Base-by-base conservation (phyloP, 2,329 filamentous ascomycete species). In the Aspergillus niger region DNA sequence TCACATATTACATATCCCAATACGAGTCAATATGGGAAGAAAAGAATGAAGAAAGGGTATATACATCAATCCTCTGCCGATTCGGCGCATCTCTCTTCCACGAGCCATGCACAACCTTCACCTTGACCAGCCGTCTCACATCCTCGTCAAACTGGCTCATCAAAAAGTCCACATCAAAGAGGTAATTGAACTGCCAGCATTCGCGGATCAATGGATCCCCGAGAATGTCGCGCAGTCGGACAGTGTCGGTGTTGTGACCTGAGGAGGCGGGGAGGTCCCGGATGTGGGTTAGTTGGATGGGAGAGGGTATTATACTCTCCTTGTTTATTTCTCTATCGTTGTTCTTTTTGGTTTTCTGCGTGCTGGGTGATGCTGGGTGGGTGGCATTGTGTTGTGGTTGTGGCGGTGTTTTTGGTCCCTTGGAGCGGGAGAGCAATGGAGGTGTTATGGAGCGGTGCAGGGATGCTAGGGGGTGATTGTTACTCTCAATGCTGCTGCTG, bases 211-310 rank as follows among this genome's bases (percentile, higher is more conserved):
- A 80, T 0, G 90, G 89, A 71, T 92, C 87, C 0, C 89, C 86
- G 1, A 96, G 81, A 5, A 96, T 81, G 60, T 91, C 89, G 4
- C 78, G 77, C 8, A 95, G 78, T 1, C 81, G 82, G 36, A 94
- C 75, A 0, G 90, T 81, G 72, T 89, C 90, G 24, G 80, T 76
- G 76, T 96, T 95, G 62, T 83, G 78, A 0, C 72, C 70, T 2
- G 77, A 76, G 1, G 77, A 73, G 1, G 79, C 73, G 1, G 86
- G 80, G 0, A 93, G 78, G 67, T 90, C 89, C 28, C 79, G 81
- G 57, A 95, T 88, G 61, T 81, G 83, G 0, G 89, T 93, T 13
- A 95, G 83, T 59, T 87, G 86, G 65, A 93, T 85, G 0, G 91
- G 91, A 1, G 91, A 93, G 1, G 76, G 72, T 24, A 86, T 68